A percentile compares a stretch with the other conserved stretches of the same genome.
These are phyloP conservation scores for Citrus reticulata DNA, from an alignment of 345 rosid genomes.

Conservation along the genomic window DNA sequence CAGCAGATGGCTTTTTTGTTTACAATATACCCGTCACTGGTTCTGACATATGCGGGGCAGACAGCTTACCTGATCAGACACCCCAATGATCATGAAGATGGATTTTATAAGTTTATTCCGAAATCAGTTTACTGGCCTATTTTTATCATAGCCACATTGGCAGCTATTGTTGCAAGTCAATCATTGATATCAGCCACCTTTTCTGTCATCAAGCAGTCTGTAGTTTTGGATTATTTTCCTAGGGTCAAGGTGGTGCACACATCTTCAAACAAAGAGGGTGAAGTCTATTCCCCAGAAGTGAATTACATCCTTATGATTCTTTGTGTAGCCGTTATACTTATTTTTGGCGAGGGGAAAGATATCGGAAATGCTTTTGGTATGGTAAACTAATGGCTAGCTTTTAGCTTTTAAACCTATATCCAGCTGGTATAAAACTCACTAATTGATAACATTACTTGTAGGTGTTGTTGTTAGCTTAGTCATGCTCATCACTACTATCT, in stretches of 20 bases:
- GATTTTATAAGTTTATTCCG: constrained; percentile 85
- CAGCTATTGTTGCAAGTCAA: constrained; percentile 87
- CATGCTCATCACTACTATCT: constrained; percentile 81
- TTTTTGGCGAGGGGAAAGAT: constrained; percentile 76
- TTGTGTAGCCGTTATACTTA: constrained; percentile 71
- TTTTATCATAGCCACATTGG: constrained; percentile 62
- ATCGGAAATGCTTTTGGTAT: constrained; percentile 85
- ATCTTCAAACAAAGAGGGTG: constrained; percentile 69
- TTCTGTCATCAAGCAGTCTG: constrained; percentile 85
- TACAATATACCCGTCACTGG: constrained; percentile 76
- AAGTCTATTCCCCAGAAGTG: constrained; percentile 87
- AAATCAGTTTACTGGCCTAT: constrained; percentile 73
- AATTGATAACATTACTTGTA: constrained; percentile 24
- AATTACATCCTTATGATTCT: constrained; percentile 83
- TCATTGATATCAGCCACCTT: constrained; percentile 90
- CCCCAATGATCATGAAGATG: constrained; percentile 59
- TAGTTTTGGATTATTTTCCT: constrained; percentile 83
- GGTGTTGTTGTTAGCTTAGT: constrained; percentile 85
- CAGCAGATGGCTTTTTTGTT: constrained; percentile 64
- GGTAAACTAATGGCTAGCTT: not conserved
- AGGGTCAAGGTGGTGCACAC: constrained; percentile 89
- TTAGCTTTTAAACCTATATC: constrained; percentile 1
- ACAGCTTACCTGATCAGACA: constrained; percentile 73
- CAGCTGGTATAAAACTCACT: not conserved
- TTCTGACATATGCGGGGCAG: constrained; percentile 88